phyloP scores from a whole-genome alignment of 805 yeast genomes.

The Metschnikowia chrysomelidarum region DNA sequence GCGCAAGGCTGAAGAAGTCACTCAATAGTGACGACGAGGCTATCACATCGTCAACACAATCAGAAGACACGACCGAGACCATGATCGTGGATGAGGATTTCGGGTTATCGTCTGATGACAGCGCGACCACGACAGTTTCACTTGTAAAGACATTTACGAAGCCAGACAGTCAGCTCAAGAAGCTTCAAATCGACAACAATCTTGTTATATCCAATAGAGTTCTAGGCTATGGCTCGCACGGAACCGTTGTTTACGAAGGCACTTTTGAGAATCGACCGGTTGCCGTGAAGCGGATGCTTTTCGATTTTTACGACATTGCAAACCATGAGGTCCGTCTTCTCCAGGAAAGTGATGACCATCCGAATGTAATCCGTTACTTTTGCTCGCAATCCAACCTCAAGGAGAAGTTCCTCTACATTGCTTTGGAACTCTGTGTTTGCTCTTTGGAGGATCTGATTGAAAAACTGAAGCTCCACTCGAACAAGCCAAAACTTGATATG shows the following conservation, averaged over 20 bases:
- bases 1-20: constrained; percentile 28
- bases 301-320: constrained; percentile 92
- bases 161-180: constrained; percentile 21
- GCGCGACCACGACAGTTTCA: constrained; percentile 22
- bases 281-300: constrained; percentile 90
- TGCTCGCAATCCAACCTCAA: constrained; percentile 78
- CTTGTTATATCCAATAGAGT: constrained; percentile 66
- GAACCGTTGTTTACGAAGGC: constrained; percentile 92
- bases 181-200: constrained; percentile 46
- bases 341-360: constrained; percentile 95
- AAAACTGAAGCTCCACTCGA: constrained; percentile 28
- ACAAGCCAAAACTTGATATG: constrained; percentile 23
- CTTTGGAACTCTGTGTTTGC: constrained; percentile 86
- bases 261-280: constrained; percentile 90
- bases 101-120: constrained; percentile 12
- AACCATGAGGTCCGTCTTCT: constrained; percentile 83
- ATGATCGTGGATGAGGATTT: constrained; percentile 8
- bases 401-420: constrained; percentile 87
- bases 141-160: constrained; percentile 24
- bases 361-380: constrained; percentile 88
- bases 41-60: constrained; percentile 5
- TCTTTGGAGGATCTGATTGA: constrained; percentile 85
- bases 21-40: constrained; percentile 33
- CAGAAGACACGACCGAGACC: constrained; percentile 8
- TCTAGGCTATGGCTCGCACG: constrained; percentile 96